Base-by-base conservation (phyloP, 352 stramenopile genomes). In the Phytophthora pluvialis region DNA sequence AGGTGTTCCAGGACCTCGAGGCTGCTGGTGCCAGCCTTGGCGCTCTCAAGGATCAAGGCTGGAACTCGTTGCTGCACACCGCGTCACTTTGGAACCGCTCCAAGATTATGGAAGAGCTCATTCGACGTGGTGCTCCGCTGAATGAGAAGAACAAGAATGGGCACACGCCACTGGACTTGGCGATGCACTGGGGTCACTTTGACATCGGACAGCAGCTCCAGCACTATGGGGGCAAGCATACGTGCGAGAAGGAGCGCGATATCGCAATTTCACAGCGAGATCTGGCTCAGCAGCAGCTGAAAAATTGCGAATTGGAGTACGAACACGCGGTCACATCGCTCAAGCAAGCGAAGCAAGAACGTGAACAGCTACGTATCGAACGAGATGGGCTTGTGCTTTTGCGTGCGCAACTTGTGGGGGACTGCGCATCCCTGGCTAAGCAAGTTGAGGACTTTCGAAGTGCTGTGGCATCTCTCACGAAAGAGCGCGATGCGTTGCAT, bases 181-280 rank as follows among this genome's bases (percentile, higher is more conserved):
- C 79, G 3, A 79, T 80, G 51, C 79, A 88, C 31, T 88, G 75
- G 72, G 79, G 79, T 10, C 73, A 88, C 38, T 72, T 74, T 48
- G 79, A 88, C 18, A 54, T 88, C 8, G 72, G 72, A 6, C 74
- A 84, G 6, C 79, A 88, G 57, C 71, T 88, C 16, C 72, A 72
- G 12, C 79, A 88, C 45, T 88, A 88, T 28, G 79, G 78, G 5
- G 77, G 72, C 36, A 88, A 88, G 44, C 79, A 86, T 45, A 81
- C 72, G 21, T 86, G 79, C 54, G 79, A 88, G 50, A 71, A 78
- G 39, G 79, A 88, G 50, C 74, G 79, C 7, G 79, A 88, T 51
- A 54, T 86, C 26, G 79, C 79, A 0, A 81, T 88, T 46, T 72
- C 76, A 0, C 79, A 88, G 61, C 72, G 79, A 3, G 77, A 88